phyloP scores from a whole-genome alignment of 805 yeast species.

The Yarrowia divulgata region DNA sequence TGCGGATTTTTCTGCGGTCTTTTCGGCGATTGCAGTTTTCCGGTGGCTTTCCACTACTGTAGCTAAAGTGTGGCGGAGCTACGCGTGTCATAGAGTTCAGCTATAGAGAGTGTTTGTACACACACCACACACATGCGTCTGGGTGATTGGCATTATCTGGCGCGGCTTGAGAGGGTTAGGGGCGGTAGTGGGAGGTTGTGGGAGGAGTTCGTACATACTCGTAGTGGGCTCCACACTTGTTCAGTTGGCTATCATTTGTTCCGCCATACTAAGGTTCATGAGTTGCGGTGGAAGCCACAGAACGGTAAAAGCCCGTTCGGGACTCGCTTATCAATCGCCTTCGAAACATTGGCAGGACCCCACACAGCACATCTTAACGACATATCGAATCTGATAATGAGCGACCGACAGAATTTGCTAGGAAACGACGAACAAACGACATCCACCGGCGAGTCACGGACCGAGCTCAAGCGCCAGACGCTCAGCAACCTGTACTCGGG shows the following conservation, averaged over 20 bases:
- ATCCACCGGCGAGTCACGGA: neutral
- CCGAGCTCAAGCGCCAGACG: constrained; percentile 46
- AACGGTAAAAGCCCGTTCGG: neutral
- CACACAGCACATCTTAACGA: neutral
- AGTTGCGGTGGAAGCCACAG: constrained; percentile 28
- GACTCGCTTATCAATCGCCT: constrained; percentile 31
- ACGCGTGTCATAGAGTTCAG: constrained; percentile 7
- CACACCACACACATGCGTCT: neutral
- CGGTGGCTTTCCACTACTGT: neutral
- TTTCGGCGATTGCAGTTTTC: neutral
- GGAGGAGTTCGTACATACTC: too few relatives aligned
- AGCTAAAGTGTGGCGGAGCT: constrained; percentile 14
- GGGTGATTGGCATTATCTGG: neutral
- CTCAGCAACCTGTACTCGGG: constrained; percentile 34
- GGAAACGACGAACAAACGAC: neutral
- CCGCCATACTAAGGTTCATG: neutral
- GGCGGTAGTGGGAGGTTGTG: too few relatives aligned
- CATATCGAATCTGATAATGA: neutral
- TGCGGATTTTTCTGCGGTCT: neutral
- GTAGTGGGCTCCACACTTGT: too few relatives aligned
- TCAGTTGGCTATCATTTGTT: too few relatives aligned
- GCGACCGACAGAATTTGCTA: constrained; percentile 24
- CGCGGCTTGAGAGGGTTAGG: constrained; percentile 21
- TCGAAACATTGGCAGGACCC: constrained; percentile 5
- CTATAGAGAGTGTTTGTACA: neutral